Percentiles rank a stretch among this genome's conserved stretches.
Evolutionary conservation across 2,329 filamentous ascomycete species (phyloP).

Genomic region (Chaetomiaceae sp.): DNA sequence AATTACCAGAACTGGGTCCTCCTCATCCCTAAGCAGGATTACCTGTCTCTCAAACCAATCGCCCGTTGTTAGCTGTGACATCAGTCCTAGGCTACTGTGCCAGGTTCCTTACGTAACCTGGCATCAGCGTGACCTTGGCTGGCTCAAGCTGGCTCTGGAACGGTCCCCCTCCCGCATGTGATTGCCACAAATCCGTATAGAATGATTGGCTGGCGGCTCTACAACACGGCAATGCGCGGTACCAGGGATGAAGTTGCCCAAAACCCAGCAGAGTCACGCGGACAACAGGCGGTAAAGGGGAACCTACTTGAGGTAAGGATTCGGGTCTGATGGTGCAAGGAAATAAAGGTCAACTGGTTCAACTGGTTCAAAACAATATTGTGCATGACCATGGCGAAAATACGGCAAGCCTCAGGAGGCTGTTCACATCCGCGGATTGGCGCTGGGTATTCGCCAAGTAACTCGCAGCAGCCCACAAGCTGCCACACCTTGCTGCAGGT

Average conservation of each 20-base stretch:
- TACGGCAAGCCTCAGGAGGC: slow-evolving; percentile 2
- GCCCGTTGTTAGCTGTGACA: slow-evolving; percentile 9
- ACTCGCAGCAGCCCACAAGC: background rate
- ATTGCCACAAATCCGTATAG: slow-evolving; percentile 8
- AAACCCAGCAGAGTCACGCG: slow-evolving; percentile 18
- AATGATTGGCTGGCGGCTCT: slow-evolving; percentile 16
- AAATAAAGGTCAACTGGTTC: background rate
- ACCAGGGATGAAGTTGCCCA: background rate
- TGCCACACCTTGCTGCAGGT: background rate
- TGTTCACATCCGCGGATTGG: background rate
- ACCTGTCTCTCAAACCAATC: background rate
- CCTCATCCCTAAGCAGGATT: background rate
- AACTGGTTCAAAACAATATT: background rate
- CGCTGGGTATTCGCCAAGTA: slow-evolving; percentile 12
- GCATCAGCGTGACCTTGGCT: slow-evolving; percentile 22
- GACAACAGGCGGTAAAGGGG: slow-evolving; percentile 21
- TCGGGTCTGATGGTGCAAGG: background rate
- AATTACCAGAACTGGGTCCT: background rate
- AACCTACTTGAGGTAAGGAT: background rate
- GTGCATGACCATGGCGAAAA: slow-evolving; percentile 12
- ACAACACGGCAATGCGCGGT: slow-evolving; percentile 4
- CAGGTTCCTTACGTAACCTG: slow-evolving; percentile 26
- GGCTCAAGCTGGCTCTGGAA: background rate
- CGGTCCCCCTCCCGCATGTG: slow-evolving; percentile 12
- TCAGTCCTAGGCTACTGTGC: slow-evolving; percentile 1